A percentile compares a stretch with the other conserved stretches of the same genome.
phyloP scores from a whole-genome alignment of 1,139 yeast species.

The Candida tetrigidarum region DNA sequence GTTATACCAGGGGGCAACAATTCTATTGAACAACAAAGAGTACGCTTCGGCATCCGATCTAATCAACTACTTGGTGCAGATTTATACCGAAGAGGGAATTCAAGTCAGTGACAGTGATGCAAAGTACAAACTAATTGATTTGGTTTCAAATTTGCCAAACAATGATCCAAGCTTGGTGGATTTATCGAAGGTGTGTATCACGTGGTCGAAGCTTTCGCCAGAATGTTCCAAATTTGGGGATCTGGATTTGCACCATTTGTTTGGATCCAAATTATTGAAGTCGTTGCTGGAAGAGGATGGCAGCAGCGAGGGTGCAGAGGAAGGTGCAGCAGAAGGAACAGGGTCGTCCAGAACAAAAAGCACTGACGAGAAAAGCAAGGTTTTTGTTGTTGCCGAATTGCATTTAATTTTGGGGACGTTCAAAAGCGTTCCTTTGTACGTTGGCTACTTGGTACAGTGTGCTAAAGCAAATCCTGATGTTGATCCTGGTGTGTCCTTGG shows the following conservation, averaged over 20 bases:
- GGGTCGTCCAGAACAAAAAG: background rate
- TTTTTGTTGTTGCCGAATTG: conserved; percentile 50
- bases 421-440: conserved; percentile 58
- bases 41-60: conserved; percentile 84
- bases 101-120: conserved; percentile 40
- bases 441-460: conserved; percentile 54
- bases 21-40: conserved; percentile 69
- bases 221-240: conserved; percentile 65
- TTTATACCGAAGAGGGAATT: conserved; percentile 56
- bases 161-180: conserved; percentile 57
- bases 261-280: conserved; percentile 66
- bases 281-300: conserved; percentile 20
- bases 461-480: conserved; percentile 26
- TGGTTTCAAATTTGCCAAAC: conserved; percentile 52
- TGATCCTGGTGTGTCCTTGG: conserved; percentile 56
- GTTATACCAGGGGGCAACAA: conserved; percentile 69
- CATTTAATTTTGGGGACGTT: conserved; percentile 72
- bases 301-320: conserved; percentile 19
- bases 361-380: conserved; percentile 35
- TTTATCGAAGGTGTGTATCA: conserved; percentile 62
- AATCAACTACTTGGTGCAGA: conserved; percentile 71
- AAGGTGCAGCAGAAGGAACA: conserved; percentile 14
- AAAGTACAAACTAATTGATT: conserved; percentile 41
- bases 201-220: conserved; percentile 61
- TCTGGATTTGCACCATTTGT: conserved; percentile 69